Evolutionary conservation across 2,329 filamentous ascomycete genomes (phyloP), one percentile per base, ranked within the genome.

Genomic region (Pseudogymnoascus verrucosus): DNA sequence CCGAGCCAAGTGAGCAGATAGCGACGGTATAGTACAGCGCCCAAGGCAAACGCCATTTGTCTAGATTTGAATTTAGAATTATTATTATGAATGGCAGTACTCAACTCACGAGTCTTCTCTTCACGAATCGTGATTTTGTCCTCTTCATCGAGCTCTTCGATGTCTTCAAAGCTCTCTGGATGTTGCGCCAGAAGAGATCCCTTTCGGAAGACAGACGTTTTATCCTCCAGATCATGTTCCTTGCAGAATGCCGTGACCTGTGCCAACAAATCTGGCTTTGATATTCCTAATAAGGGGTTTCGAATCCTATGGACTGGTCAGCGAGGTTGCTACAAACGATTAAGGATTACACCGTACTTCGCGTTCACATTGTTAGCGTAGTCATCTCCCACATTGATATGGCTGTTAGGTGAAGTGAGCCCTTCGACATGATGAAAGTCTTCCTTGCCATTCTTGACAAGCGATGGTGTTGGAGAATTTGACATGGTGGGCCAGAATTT

Each of bases 1-100:
- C 85, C n/a, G 86, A 86, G 51, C 84, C 86, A 59, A 89, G 82
- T 62, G 86, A 88, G 72, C 85, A 88, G 16, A 84, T 82, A 10
- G 81, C 77, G 68, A 89, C 86, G 39, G 86, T 88, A 67, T 87
- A 79, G 75, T 85, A 86, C 6, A 90, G 77, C 63, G 81, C 80
- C 70, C 71, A 77, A 0, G 87, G 84, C 36, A 86, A 79, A 65
- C 82, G 79, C 84, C 87, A 89, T 70, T 86, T 87, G 79, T 89
- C 85, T 31, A 82, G 77, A 44, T 81, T 77, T 72, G 89, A 87
- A 64, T 84, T 78, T 47, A 77, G 78, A 19, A 93, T 79, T 44
- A 12, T 44, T 10, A 44, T 44, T 19, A 19, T 44, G 10, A 21
- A 44, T 21, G 12, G 10, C 40, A 11, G 12, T 21, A 6, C 40